phyloP scores from a whole-genome alignment of 2,329 filamentous ascomycete species.

The Stachybotrys echinatus region DNA sequence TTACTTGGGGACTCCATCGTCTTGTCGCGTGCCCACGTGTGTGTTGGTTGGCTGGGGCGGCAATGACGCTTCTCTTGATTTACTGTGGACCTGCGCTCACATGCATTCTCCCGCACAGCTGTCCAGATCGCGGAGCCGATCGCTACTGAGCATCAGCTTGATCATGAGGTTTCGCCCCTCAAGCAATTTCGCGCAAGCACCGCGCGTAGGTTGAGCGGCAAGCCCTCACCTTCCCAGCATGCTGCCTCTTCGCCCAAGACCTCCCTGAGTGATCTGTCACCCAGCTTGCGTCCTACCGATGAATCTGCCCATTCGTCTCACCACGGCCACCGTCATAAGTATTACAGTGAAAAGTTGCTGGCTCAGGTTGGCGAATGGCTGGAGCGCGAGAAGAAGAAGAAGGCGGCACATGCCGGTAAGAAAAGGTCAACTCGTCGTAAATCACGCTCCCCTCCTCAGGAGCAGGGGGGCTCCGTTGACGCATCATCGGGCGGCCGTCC shows the following conservation, averaged over 20 bases:
- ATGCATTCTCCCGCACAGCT: slow-evolving; percentile 24
- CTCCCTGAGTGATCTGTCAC: slow-evolving; percentile 32
- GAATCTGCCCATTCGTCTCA: slow-evolving; percentile 16
- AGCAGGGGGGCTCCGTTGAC: slow-evolving; percentile 8
- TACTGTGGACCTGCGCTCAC: slow-evolving; percentile 12
- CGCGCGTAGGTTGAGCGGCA: slow-evolving; percentile 27
- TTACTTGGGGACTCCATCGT: not conserved
- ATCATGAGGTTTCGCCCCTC: slow-evolving; percentile 22
- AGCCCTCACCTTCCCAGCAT: slow-evolving; percentile 16
- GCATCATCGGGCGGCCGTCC: slow-evolving; percentile 12
- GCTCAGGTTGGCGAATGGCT: slow-evolving; percentile 80
- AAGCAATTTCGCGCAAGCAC: slow-evolving; percentile 27
- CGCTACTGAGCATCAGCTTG: slow-evolving; percentile 20
- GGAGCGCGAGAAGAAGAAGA: slow-evolving; percentile 65
- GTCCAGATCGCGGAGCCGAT: slow-evolving; percentile 55
- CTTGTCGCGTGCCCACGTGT: not conserved
- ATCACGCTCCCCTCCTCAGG: slow-evolving; percentile 29
- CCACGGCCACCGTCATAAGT: slow-evolving; percentile 24
- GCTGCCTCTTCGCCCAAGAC: slow-evolving; percentile 35
- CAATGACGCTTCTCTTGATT: not conserved
- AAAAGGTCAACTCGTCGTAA: slow-evolving; percentile 35
- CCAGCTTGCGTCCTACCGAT: slow-evolving; percentile 19
- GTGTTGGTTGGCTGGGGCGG: not conserved
- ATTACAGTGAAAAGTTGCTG: slow-evolving; percentile 54
- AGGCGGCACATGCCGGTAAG: slow-evolving; percentile 41